These are phyloP conservation scores for Leishmania braziliensis DNA, from an alignment of 208 protist species.

Conservation along the genomic window DNA sequence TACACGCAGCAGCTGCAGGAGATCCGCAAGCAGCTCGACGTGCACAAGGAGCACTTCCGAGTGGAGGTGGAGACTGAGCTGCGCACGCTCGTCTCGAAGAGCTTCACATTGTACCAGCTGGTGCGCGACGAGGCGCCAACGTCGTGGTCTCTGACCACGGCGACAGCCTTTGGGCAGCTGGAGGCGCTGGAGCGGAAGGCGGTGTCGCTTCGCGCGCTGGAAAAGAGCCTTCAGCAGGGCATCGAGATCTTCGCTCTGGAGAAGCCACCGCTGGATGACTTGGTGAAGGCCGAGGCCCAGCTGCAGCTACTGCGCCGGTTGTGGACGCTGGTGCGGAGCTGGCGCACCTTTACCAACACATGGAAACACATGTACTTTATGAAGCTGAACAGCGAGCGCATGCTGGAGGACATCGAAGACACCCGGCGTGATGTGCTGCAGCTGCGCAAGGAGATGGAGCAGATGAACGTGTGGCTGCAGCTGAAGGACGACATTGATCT, in stretches of 20 bases:
- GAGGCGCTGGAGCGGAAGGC: slow-evolving; percentile 78
- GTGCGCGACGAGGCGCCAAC: slow-evolving; percentile 89
- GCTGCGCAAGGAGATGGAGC: slow-evolving; percentile 92
- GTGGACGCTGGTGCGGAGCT: slow-evolving; percentile 93
- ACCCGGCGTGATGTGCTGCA: slow-evolving; percentile 85
- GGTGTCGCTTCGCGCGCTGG: slow-evolving; percentile 58
- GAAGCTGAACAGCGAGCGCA: slow-evolving; percentile 90
- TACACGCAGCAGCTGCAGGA: slow-evolving; percentile 89
- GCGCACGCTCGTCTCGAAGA: slow-evolving; percentile 84
- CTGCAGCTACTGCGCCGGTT: slow-evolving; percentile 89
- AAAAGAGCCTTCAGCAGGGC: slow-evolving; percentile 89
- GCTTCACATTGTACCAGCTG: slow-evolving; percentile 80
- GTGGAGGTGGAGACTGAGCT: slow-evolving; percentile 91
- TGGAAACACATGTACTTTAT: slow-evolving; percentile 94
- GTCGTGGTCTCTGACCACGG: slow-evolving; percentile 57
- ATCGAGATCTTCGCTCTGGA: slow-evolving; percentile 97
- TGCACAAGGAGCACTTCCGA: slow-evolving; percentile 96
- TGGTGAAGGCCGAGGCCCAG: slow-evolving; percentile 81
- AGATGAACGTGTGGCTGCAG: slow-evolving; percentile 92
- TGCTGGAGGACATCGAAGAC: slow-evolving; percentile 90
- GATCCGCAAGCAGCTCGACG: slow-evolving; percentile 87
- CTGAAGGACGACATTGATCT: slow-evolving; percentile 95
- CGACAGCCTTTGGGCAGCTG: slow-evolving; percentile 85
- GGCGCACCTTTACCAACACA: slow-evolving; percentile 77
- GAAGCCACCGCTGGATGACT: slow-evolving; percentile 90